These are phyloP conservation scores for Dactylellina leptospora DNA, from an alignment of 2,329 filamentous ascomycete species.

Conservation along the genomic window DNA sequence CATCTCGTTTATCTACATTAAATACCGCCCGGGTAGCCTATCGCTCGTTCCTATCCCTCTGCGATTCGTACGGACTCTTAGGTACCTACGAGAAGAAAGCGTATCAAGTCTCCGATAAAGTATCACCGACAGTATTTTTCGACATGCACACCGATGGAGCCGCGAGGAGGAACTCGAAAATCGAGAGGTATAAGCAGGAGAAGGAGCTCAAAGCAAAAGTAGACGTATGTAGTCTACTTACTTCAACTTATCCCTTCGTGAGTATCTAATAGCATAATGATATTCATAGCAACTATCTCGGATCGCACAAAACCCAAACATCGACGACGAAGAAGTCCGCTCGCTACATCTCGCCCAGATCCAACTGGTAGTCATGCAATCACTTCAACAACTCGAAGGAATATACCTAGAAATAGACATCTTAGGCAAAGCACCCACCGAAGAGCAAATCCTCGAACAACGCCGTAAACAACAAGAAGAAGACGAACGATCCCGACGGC, in stretches of 20 bases:
- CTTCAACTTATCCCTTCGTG: too few species aligned
- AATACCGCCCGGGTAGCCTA: conserved; percentile 73
- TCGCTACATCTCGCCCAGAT: conserved; percentile 80
- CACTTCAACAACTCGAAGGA: conserved; percentile 87
- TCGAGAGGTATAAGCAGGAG: conserved; percentile 82
- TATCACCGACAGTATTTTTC: conserved; percentile 31
- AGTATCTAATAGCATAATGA: too few species aligned
- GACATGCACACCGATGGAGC: conserved; percentile 65
- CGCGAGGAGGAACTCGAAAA: conserved; percentile 81
- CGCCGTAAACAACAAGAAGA: conserved; percentile 59
- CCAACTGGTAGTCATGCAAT: conserved; percentile 75
- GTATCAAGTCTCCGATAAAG: conserved; percentile 63
- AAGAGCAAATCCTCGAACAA: conserved; percentile 59
- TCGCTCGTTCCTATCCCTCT: conserved; percentile 77
- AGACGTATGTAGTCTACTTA: too few species aligned
- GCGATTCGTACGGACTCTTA: conserved; percentile 82
- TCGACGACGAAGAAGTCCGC: conserved; percentile 85
- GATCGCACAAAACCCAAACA: conserved; percentile 63
- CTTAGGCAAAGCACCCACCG: conserved; percentile 75
- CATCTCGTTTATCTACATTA: conserved; percentile 69
- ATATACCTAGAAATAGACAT: conserved; percentile 85
- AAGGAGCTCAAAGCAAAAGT: conserved; percentile 84
- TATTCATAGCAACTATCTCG: conserved; percentile 22
- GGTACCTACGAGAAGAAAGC: conserved; percentile 69
- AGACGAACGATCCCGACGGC: conserved; percentile 64